Percentiles rank a stretch among this genome's conserved stretches.
These are phyloP conservation scores for Argentina anserina DNA, from an alignment of 306 rosid species.

Conservation along the genomic window DNA sequence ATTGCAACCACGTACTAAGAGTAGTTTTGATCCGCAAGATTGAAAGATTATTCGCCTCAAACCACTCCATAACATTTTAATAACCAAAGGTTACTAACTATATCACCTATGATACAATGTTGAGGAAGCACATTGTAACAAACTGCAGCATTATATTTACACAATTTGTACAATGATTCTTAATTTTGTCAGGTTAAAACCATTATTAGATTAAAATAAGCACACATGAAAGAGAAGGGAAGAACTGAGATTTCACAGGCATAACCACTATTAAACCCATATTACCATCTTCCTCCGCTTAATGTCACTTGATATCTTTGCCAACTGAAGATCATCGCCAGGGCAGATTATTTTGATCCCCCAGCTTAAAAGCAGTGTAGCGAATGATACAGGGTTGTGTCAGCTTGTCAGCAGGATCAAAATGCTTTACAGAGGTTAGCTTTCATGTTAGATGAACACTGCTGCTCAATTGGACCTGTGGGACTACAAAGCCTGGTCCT, in stretches of 20 bases:
- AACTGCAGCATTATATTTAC: constrained; percentile 57
- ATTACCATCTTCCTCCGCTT: constrained; percentile 27
- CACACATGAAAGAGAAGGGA: constrained; percentile 23
- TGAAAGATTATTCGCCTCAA: neutral
- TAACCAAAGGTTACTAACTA: neutral
- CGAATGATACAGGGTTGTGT: constrained; percentile 30
- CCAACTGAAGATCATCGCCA: constrained; percentile 26
- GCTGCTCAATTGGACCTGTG: constrained; percentile 85
- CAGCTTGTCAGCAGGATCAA: constrained; percentile 61
- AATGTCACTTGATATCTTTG: constrained; percentile 38
- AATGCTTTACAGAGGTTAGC: constrained; percentile 98
- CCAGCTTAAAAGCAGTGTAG: constrained; percentile 47
- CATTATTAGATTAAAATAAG: constrained; percentile 48
- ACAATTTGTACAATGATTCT: constrained; percentile 61
- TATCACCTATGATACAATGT: constrained; percentile 10
- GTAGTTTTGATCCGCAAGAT: neutral
- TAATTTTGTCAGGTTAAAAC: constrained; percentile 29
- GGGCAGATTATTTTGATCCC: constrained; percentile 32
- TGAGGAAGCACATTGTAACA: constrained; percentile 10
- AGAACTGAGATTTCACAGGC: constrained; percentile 32
- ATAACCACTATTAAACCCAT: constrained; percentile 34
- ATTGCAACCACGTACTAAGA: neutral
- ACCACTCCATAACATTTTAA: neutral
- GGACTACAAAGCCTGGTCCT: constrained; percentile 82
- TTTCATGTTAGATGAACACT: constrained; percentile 92